A percentile compares a stretch with the other conserved stretches of the same genome.
Conservation (phyloP, 208 protist genomes). For the Novymonas esmeraldas region DNA sequence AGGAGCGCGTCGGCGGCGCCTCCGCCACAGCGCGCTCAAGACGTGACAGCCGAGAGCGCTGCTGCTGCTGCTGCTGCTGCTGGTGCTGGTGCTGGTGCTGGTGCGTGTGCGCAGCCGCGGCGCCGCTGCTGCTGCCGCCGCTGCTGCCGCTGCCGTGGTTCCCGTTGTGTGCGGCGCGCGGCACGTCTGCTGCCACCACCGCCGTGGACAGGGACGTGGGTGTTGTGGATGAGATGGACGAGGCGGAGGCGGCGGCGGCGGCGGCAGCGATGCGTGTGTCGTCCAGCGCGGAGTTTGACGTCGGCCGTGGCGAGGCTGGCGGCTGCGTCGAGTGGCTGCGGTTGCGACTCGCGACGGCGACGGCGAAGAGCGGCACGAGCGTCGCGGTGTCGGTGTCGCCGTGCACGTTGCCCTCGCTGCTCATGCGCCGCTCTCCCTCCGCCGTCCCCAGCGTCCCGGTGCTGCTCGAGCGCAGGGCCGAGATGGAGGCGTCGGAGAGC, state of each 20-base stretch:
- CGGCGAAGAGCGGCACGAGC: not conserved
- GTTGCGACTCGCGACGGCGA: not conserved
- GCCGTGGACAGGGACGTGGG: too few species aligned
- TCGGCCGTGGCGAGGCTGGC: too few species aligned
- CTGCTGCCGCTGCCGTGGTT: not conserved
- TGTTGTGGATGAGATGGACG: too few species aligned
- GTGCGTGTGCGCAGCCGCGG: not conserved
- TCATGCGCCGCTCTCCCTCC: not conserved
- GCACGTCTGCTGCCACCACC: not conserved
- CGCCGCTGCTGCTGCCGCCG: not conserved
- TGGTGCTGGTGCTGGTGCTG: too few species aligned
- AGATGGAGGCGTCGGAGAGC: slow-evolving; percentile 18
- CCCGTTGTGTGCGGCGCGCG: not conserved
- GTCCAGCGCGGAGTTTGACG: too few species aligned
- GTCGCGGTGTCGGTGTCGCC: not conserved
- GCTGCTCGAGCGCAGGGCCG: slow-evolving; percentile 12
- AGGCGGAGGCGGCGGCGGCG: too few species aligned
- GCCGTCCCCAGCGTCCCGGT: not conserved
- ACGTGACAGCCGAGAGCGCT: too few species aligned
- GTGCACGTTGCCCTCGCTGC: not conserved
- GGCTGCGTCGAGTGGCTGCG: slow-evolving; percentile 11
- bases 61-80: not conserved
- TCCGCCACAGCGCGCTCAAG: too few species aligned
- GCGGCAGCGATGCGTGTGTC: too few species aligned
- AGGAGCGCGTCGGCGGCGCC: not conserved